A percentile compares a stretch with the other conserved stretches of the same genome.
These are phyloP conservation scores for Blastocystis sp. DNA, from an alignment of 352 stramenopile species.

Conservation along the genomic window DNA sequence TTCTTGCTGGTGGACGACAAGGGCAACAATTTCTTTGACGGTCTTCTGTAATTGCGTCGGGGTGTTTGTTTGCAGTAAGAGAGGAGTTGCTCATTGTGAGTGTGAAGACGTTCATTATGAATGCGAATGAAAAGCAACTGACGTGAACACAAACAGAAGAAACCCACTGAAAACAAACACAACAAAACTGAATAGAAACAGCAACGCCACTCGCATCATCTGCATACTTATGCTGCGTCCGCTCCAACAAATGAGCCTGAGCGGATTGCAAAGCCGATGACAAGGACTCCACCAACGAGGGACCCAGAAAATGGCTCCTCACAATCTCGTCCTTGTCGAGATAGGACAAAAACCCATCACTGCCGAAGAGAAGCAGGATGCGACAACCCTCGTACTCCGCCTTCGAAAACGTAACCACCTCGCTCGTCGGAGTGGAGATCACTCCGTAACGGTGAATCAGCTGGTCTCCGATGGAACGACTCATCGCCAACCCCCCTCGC, in stretches of 20 bases:
- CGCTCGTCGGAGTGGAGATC: not conserved
- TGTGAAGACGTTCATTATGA: no score
- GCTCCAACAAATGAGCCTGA: not conserved
- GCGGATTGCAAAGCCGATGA: not conserved
- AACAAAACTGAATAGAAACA: not conserved
- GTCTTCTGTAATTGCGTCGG: slow-evolving; percentile 66
- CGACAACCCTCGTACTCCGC: not conserved
- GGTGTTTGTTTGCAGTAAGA: no score
- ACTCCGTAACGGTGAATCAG: slow-evolving; percentile 42
- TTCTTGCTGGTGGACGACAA: slow-evolving; percentile 89
- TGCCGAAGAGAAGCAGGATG: slow-evolving; percentile 35
- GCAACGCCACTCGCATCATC: slow-evolving; percentile 59
- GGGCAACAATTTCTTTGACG: slow-evolving; percentile 85
- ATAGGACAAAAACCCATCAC: slow-evolving; percentile 45
- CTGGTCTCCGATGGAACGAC: slow-evolving; percentile 39
- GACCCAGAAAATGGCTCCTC: not conserved
- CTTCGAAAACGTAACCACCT: not conserved
- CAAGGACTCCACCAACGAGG: not conserved
- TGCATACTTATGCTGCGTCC: slow-evolving; percentile 4
- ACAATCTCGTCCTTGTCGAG: slow-evolving; percentile 1
- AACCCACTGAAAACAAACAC: not conserved
- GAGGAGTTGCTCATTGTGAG: no score
- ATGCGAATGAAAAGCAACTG: not conserved
- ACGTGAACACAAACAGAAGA: not conserved
- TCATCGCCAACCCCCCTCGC: slow-evolving; percentile 46